Evolutionary conservation across 352 stramenopile genomes (phyloP).

Genomic region (Globisporangium yorkense): DNA sequence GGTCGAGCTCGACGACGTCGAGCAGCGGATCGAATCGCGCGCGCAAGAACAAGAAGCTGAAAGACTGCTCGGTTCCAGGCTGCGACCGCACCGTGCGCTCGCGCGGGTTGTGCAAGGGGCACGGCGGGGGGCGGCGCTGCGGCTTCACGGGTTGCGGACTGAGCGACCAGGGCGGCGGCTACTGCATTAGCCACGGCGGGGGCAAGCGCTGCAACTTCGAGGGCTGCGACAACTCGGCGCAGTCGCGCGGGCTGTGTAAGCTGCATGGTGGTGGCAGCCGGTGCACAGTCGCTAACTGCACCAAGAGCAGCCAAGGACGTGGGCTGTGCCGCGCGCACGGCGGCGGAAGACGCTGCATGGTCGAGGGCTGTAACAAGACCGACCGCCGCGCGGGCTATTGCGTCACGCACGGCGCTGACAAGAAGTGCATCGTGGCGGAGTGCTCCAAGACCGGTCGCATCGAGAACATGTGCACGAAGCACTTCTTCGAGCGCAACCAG

Average conservation of each 20-base stretch:
- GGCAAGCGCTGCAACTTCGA: slow-evolving; percentile 77
- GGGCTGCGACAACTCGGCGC: slow-evolving; percentile 74
- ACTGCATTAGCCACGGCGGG: slow-evolving; percentile 78
- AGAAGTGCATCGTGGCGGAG: slow-evolving; percentile 73
- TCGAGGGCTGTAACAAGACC: slow-evolving; percentile 84
- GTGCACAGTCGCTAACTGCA: slow-evolving; percentile 75
- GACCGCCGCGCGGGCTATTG: slow-evolving; percentile 72
- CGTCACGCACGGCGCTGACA: slow-evolving; percentile 77
- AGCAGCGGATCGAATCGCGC: slow-evolving; percentile 25
- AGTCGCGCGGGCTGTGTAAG: slow-evolving; percentile 80
- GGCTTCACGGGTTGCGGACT: slow-evolving; percentile 59
- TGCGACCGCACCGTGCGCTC: slow-evolving; percentile 76
- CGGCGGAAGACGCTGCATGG: slow-evolving; percentile 74
- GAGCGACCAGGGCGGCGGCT: slow-evolving; percentile 73
- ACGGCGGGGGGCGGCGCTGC: slow-evolving; percentile 70
- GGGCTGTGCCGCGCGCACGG: slow-evolving; percentile 81
- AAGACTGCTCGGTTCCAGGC: slow-evolving; percentile 71
- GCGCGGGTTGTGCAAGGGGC: slow-evolving; percentile 72
- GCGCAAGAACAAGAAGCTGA: slow-evolving; percentile 80
- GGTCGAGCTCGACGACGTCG: slow-evolving; percentile 26
- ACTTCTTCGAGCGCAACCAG: slow-evolving; percentile 79
- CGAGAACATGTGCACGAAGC: slow-evolving; percentile 78
- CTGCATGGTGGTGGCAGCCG: slow-evolving; percentile 72
- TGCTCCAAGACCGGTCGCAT: slow-evolving; percentile 82
- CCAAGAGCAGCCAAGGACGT: slow-evolving; percentile 82